phyloP scores from a whole-genome alignment of 164 flowering plant species.

The Dillenia suffruticosa region DNA sequence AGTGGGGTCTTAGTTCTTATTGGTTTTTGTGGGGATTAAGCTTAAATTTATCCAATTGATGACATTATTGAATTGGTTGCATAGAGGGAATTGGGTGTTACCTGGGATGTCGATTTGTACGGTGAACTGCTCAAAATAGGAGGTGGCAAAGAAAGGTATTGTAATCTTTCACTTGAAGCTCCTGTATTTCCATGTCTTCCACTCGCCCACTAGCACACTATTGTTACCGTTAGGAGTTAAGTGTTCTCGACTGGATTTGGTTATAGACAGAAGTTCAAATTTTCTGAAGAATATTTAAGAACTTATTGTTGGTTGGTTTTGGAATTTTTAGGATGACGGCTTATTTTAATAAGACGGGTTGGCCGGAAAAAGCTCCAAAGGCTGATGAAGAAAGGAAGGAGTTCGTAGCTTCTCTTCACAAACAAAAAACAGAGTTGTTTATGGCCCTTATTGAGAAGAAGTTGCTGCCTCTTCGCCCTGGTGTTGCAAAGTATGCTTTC shows the following conservation, averaged over 20 bases:
- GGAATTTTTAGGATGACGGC: conserved; percentile 79
- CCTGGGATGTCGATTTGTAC: conserved; percentile 92
- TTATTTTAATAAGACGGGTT: conserved; percentile 81
- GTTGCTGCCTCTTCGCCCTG: conserved; percentile 95
- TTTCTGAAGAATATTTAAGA: neutral
- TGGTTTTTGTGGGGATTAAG: no score
- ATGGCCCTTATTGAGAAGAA: conserved; percentile 95
- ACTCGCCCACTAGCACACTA: no score
- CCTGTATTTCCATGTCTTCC: no score
- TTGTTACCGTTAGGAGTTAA: no score
- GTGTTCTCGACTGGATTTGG: no score
- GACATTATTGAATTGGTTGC: conserved; percentile 8
- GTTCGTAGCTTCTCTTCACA: conserved; percentile 87
- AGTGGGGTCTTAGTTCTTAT: no score
- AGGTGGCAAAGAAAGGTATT: conserved; percentile 94
- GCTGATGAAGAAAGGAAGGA: conserved; percentile 73
- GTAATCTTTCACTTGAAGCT: neutral
- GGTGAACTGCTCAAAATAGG: conserved; percentile 97
- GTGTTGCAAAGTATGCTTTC: conserved; percentile 79
- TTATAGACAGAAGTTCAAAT: neutral
- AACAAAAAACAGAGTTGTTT: conserved; percentile 82
- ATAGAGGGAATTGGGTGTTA: conserved; percentile 84
- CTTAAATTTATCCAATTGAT: no score
- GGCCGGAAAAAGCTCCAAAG: conserved; percentile 95
- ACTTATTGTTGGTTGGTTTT: conserved; percentile 3